Evolutionary conservation across 768 basidiomycete species (phyloP).

Genomic region (Lentinula aciculospora): DNA sequence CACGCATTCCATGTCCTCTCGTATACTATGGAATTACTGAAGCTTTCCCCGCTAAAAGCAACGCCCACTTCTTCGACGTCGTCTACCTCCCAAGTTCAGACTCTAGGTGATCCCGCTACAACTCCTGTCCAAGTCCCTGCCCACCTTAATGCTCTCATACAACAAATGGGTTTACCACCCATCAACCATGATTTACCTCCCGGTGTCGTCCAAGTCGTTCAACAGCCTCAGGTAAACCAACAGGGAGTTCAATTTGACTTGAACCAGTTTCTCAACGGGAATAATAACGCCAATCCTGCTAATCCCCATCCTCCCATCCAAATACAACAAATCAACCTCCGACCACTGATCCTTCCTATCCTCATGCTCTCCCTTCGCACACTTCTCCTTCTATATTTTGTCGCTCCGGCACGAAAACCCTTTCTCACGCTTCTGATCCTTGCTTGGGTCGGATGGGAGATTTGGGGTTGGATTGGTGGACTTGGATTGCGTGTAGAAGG

Average conservation of each 20-base stretch:
- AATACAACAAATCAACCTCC: constrained; percentile 57
- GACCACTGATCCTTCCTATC: constrained; percentile 63
- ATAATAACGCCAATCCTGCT: constrained; percentile 7
- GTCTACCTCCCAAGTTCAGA: constrained; percentile 14
- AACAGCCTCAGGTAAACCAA: constrained; percentile 10
- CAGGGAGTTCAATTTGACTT: constrained; percentile 8
- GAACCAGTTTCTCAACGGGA: constrained; percentile 6
- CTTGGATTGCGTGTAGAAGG: constrained; percentile 27
- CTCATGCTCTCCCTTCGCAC: constrained; percentile 67
- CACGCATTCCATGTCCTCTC: constrained; percentile 64
- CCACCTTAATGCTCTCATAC: constrained; percentile 56
- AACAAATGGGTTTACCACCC: constrained; percentile 57
- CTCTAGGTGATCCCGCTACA: too few relatives aligned
- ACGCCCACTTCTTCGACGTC: constrained; percentile 12
- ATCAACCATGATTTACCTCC: constrained; percentile 29
- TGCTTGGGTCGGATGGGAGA: constrained; percentile 70
- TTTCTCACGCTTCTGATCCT: constrained; percentile 61
- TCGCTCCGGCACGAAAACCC: constrained; percentile 70
- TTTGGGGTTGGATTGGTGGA: constrained; percentile 63
- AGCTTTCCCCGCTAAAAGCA: constrained; percentile 18
- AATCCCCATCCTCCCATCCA: constrained; percentile 16
- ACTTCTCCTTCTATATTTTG: constrained; percentile 66
- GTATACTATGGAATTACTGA: constrained; percentile 46
- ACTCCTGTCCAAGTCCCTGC: constrained; percentile 28
- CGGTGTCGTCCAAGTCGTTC: background rate